Evolutionary conservation across 2,329 filamentous ascomycete species (phyloP), one percentile per base, ranked within the genome.

Genomic region (Chaetomiaceae sp.): DNA sequence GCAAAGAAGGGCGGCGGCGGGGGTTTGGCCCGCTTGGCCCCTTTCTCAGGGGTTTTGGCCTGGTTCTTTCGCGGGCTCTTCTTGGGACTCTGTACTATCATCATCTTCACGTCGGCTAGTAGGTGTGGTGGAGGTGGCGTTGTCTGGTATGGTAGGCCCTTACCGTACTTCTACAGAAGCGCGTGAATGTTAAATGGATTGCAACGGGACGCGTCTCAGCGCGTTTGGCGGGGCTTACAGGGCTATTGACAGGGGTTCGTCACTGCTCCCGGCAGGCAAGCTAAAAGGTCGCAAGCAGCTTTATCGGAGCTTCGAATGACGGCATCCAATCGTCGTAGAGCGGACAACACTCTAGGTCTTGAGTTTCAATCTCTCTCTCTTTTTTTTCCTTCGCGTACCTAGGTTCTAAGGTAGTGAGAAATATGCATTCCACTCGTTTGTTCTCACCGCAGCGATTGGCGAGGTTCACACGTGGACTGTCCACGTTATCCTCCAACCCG

Each of bases 401-500:
- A n/a, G n/a, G n/a, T n/a, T n/a, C n/a, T n/a, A 5, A 24, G 22
- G 22, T 24, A n/a, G 29, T 5, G 29, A 39, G 15, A 20, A 47
- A 36, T 3, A 70, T 69, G 66, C 54, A 66, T 38, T 47, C 60
- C 40, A 54, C 60, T 47, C 53, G 58, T 36, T 51, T 60, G 10
- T 59, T 63, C 26, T 48, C 58, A 15, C 46, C 47, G 27, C 53
- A 36, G 49, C 60, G 40, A 43, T 39, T 60, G 42, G 48, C 52
- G 38, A 45, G 41, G 38, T 11, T 45, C 57, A n/a, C 42, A 30
- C 60, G 75, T 26, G 47, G 58, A 14, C 51, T 78, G 4, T 72
- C 72, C 29, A 75, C 71, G 6, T 57, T 81, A 17, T 59, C 68
- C 7, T 70, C 66, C 33, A 81, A 81, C 49, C 65, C 71, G 6